A percentile compares a stretch with the other conserved stretches of the same genome.
Conservation (phyloP, 164 flowering plant genomes). For the Cinnamomum micranthum region DNA sequence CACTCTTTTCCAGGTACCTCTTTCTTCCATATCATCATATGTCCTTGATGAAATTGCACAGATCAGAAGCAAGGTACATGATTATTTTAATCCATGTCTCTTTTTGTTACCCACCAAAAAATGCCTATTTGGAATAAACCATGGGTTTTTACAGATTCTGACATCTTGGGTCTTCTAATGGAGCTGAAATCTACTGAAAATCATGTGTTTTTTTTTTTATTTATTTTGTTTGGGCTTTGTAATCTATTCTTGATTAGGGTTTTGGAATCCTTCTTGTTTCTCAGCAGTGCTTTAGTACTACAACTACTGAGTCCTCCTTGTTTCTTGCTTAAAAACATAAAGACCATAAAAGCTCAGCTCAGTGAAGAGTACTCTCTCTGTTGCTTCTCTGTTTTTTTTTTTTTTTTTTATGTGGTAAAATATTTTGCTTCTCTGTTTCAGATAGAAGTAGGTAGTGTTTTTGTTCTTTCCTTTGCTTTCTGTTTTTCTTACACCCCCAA, state of each 20-base stretch:
- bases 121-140: not conserved
- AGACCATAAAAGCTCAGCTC: not conserved
- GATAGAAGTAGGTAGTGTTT: not conserved
- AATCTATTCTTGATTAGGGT: not conserved
- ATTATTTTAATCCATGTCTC: not conserved
- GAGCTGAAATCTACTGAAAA: not conserved
- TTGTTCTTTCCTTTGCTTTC: not conserved
- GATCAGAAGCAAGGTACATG: not conserved
- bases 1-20: not conserved
- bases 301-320: not conserved
- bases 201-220: not conserved
- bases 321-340: not conserved
- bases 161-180: not conserved
- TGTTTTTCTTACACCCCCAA: not conserved
- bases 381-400: not conserved
- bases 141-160: not conserved
- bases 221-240: not conserved
- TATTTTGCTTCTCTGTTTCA: not conserved
- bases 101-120: not conserved
- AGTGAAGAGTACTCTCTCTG: not conserved
- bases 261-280: not conserved
- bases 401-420: not conserved
- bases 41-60: not conserved
- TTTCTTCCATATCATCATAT: not conserved
- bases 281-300: not conserved